These are phyloP conservation scores for Pleurotus salmoneostramineus DNA, from an alignment of 768 basidiomycete genomes.

Conservation along the genomic window DNA sequence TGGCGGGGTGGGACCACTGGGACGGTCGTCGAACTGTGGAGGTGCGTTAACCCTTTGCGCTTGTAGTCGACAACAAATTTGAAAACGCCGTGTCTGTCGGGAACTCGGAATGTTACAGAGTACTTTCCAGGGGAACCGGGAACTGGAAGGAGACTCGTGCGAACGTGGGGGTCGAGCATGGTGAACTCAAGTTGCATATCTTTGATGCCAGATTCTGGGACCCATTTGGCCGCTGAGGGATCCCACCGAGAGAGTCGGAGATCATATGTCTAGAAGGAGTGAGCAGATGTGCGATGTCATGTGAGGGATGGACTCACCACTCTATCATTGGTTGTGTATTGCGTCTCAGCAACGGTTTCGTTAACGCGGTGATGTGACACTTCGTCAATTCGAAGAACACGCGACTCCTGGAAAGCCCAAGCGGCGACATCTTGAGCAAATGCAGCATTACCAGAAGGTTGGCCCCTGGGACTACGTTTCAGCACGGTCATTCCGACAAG, in stretches of 20 bases:
- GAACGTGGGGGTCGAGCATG: slow-evolving; percentile 97
- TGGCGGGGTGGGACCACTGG: slow-evolving; percentile 92
- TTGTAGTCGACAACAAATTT: slow-evolving; percentile 93
- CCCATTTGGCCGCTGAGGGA: slow-evolving; percentile 55
- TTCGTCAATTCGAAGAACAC: slow-evolving; percentile 74
- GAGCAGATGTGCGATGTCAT: not conserved
- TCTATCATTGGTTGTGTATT: slow-evolving; percentile 85
- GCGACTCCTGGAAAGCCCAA: slow-evolving; percentile 90
- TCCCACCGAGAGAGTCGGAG: slow-evolving; percentile 71
- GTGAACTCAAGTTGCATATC: slow-evolving; percentile 96
- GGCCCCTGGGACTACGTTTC: slow-evolving; percentile 35
- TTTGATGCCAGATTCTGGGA: slow-evolving; percentile 61
- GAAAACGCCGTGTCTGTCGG: slow-evolving; percentile 97
- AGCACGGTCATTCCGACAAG: not conserved
- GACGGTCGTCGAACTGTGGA: slow-evolving; percentile 71
- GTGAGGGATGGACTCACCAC: slow-evolving; percentile 45
- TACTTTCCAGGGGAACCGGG: slow-evolving; percentile 61
- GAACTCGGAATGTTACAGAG: slow-evolving; percentile 80
- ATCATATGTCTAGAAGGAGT: slow-evolving; percentile 56
- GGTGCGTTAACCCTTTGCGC: slow-evolving; percentile 78
- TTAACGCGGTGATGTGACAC: slow-evolving; percentile 72
- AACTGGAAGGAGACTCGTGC: slow-evolving; percentile 67
- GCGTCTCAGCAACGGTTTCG: slow-evolving; percentile 54
- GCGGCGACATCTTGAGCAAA: slow-evolving; percentile 72
- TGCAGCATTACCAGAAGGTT: slow-evolving; percentile 68